Evolutionary conservation across 225 moss, liverwort and hornwort genomes (phyloP).

Genomic region (Marchantia paleacea): DNA sequence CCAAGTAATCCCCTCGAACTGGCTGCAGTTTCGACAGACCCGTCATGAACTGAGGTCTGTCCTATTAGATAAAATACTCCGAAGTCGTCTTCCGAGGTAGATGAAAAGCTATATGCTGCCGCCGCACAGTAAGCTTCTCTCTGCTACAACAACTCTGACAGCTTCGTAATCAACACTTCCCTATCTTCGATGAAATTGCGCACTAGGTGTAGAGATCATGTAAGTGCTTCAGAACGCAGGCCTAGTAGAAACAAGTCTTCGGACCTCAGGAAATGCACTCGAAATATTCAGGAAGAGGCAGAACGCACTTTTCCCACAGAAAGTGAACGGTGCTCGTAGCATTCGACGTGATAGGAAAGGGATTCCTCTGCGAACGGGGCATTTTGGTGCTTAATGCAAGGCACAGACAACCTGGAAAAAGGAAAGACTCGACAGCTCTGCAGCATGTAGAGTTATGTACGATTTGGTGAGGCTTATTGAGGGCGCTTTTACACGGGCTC

Average conservation of each 20-base stretch:
- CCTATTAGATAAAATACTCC: neutral
- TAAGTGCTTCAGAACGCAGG: neutral
- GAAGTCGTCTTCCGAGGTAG: neutral
- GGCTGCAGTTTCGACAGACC: neutral
- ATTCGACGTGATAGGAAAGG: neutral
- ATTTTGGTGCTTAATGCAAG: slow-evolving; percentile 6
- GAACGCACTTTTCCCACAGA: slow-evolving; percentile 9
- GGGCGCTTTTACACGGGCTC: neutral
- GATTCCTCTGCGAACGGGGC: neutral
- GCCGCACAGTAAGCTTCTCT: neutral
- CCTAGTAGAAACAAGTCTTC: neutral
- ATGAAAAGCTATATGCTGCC: neutral
- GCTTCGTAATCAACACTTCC: neutral
- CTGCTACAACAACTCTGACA: neutral
- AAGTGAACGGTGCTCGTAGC: slow-evolving; percentile 9
- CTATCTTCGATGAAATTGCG: neutral
- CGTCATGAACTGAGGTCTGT: neutral
- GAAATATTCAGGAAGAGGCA: slow-evolving; percentile 4
- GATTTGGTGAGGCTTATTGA: neutral
- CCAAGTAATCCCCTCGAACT: neutral
- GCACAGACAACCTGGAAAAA: slow-evolving; percentile 17
- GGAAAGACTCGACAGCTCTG: slow-evolving; percentile 14
- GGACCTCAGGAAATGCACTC: neutral
- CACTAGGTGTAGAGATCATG: neutral
- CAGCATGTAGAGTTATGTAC: slow-evolving; percentile 10